Base-by-base conservation (phyloP, 2,329 filamentous ascomycete species). In the Stagonosporopsis chrysanthemi region DNA sequence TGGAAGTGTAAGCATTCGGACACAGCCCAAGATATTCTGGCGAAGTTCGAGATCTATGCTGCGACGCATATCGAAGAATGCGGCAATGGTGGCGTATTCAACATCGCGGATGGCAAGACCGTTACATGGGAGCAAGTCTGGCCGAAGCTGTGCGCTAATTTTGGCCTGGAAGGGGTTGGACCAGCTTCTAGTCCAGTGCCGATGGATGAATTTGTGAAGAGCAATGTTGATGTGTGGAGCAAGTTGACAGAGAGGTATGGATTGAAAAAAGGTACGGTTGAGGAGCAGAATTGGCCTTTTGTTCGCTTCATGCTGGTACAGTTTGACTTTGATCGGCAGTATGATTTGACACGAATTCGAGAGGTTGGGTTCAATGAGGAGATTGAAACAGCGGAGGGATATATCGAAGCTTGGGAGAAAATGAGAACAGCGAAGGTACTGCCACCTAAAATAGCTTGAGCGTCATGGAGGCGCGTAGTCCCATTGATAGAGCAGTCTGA, bases 261-360 rank as follows among this genome's bases (percentile, higher is more conserved):
- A 2, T 65, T 82, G 39, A 71, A 76, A 50, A 69, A 66, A 7
- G 77, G 78, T 2, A 70, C 75, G 47, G 76, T 76, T 24, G 74
- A 79, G 52, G 75, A 71, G 40, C 69, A 74, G 6, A 68, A 66
- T 24, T 69, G 71, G 15, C 75, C 75, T 0, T 80, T 79, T 42
- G 78, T 80, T 62, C 74, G 78, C 56, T 78, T 79, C 44, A 67
- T 81, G 48, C 69, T 82, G 57, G 75, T 75, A 9, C 68, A 74
- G 49, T 80, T 81, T 56, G 77, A 81, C 59, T 79, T 78, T 52
- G 79, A 81, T 60, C 69, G 79, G 39, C 77, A 80, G 39, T 78
- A 77, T 58, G 78, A 81, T 61, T 79, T 81, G 76, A 75, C 11
- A 77, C 78, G 68, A 74, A 76, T 66, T 78, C 80, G 63, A 71